These are phyloP conservation scores for Fusarium sp. DNA, from an alignment of 2,329 filamentous ascomycete genomes.

Conservation along the genomic window DNA sequence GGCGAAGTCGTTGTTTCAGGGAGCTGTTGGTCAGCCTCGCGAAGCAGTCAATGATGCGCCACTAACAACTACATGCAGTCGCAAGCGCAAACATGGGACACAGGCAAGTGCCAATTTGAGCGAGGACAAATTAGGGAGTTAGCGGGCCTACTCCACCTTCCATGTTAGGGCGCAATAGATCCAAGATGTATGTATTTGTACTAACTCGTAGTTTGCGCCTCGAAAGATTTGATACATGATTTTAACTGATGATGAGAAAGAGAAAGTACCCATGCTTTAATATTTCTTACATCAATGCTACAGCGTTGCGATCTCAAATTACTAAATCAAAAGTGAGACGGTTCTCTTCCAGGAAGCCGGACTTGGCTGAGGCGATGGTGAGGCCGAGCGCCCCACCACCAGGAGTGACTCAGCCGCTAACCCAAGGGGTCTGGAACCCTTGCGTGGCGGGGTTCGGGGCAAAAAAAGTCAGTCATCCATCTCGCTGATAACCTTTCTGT, in stretches of 20 bases:
- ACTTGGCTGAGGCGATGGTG: not conserved
- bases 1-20: slow-evolving; percentile 10
- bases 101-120: not conserved
- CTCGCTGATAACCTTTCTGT: slow-evolving; percentile 41
- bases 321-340: not conserved
- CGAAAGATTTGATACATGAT: not conserved
- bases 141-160: not conserved
- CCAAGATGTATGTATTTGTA: not conserved
- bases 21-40: slow-evolving; percentile 37
- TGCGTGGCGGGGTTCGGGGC: slow-evolving; percentile 35
- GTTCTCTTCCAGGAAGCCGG: not conserved
- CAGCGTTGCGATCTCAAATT: not conserved
- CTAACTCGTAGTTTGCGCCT: no score
- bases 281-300: no score
- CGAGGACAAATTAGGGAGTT: not conserved
- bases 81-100: not conserved
- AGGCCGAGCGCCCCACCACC: not conserved
- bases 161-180: not conserved
- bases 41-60: slow-evolving; percentile 31
- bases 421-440: slow-evolving; percentile 27
- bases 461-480: slow-evolving; percentile 44
- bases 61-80: slow-evolving; percentile 1
- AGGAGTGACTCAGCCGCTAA: slow-evolving; percentile 19
- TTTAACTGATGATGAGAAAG: not conserved
- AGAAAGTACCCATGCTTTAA: not conserved